Percentiles rank a stretch among this genome's conserved stretches.
Evolutionary conservation across 306 rosid species (phyloP).

Genomic region (Hippophae rhamnoides): DNA sequence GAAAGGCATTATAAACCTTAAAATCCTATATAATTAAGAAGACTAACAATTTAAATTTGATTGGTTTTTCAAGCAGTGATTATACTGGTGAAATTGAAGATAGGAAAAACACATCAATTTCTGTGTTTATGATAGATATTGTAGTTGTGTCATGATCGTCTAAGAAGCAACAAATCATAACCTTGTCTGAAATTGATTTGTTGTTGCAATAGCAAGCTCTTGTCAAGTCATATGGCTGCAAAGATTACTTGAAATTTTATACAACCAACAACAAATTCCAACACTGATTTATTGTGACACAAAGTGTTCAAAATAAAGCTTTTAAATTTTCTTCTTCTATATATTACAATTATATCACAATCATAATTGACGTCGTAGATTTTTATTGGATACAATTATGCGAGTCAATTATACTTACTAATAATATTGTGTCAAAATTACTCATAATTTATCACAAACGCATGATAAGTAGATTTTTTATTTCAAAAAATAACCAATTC

Average conservation of each 20-base stretch:
- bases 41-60: too few species aligned
- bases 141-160: neutral
- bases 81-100: neutral
- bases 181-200: neutral
- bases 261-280: neutral
- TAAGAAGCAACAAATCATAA: neutral
- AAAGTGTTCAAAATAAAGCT: too few species aligned
- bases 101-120: neutral
- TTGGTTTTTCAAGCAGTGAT: neutral
- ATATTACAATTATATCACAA: too few species aligned
- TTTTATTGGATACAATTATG: too few species aligned
- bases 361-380: too few species aligned
- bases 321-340: too few species aligned
- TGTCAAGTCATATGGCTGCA: neutral
- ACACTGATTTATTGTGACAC: neutral
- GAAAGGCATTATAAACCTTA: neutral
- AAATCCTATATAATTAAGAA: neutral
- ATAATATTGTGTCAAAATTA: too few species aligned
- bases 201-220: too few species aligned
- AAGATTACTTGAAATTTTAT: neutral
- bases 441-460: too few species aligned
- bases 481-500: too few species aligned
- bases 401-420: too few species aligned
- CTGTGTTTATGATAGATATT: neutral
- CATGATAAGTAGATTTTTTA: too few species aligned